phyloP scores from a whole-genome alignment of 257 asterid genomes.

The Datura wrightii region DNA sequence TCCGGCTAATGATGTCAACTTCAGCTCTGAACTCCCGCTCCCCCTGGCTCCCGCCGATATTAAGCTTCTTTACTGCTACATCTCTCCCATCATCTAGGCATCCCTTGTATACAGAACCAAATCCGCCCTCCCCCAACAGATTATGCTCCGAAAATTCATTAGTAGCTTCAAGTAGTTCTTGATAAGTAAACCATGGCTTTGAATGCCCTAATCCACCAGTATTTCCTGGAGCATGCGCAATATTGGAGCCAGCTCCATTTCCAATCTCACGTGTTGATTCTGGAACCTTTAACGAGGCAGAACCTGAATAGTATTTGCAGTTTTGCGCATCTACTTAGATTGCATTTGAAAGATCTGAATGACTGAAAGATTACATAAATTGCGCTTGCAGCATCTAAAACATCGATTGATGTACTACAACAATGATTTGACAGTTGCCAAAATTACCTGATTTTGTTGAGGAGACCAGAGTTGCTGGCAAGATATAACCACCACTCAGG shows the following conservation, averaged over 20 bases:
- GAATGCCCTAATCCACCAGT: constrained; percentile 73
- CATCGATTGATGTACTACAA: background rate
- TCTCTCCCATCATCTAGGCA: constrained; percentile 70
- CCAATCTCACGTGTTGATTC: constrained; percentile 44
- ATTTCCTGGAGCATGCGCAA: constrained; percentile 47
- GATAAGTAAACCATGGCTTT: constrained; percentile 70
- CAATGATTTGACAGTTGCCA: background rate
- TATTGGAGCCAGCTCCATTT: constrained; percentile 51
- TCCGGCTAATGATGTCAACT: constrained; percentile 90
- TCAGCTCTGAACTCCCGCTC: constrained; percentile 96
- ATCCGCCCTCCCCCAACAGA: constrained; percentile 91
- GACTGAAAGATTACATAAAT: background rate
- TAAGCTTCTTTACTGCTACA: constrained; percentile 85
- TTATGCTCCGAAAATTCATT: constrained; percentile 67
- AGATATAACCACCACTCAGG: constrained; percentile 52
- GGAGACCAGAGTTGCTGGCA: constrained; percentile 60
- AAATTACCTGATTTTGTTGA: constrained; percentile 67
- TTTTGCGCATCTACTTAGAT: constrained; percentile 32
- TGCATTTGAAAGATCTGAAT: constrained; percentile 21
- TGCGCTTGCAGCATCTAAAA: background rate
- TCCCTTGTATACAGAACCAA: constrained; percentile 93
- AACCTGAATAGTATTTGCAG: constrained; percentile 48
- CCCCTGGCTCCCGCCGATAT: constrained; percentile 81
- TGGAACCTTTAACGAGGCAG: constrained; percentile 60
- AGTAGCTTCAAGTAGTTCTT: constrained; percentile 77